phyloP scores from a whole-genome alignment of 179 eudicot genomes.

The Patellifolia procumbens region DNA sequence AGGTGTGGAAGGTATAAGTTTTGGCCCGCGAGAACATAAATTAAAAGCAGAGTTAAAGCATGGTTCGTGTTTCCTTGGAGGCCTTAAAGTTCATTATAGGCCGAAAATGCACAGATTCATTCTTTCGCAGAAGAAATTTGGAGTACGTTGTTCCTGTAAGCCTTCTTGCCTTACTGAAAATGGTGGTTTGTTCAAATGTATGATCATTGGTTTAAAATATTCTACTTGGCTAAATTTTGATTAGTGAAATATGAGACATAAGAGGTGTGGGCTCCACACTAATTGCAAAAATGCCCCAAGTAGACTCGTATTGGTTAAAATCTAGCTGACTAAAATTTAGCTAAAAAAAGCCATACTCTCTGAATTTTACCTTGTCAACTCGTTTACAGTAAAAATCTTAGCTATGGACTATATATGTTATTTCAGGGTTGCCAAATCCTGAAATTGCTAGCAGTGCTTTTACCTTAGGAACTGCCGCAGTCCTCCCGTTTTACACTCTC shows the following conservation, averaged over 20 bases:
- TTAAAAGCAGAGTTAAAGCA: slow-evolving; percentile 31
- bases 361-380: neutral
- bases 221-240: too few relatives aligned
- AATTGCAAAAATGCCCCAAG: too few relatives aligned
- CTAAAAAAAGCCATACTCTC: too few relatives aligned
- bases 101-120: slow-evolving; percentile 32
- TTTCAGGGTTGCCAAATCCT: slow-evolving; percentile 60
- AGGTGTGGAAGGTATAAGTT: slow-evolving; percentile 29
- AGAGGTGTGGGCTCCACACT: too few relatives aligned
- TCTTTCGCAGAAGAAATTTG: slow-evolving; percentile 33
- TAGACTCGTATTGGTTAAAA: too few relatives aligned
- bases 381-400: neutral
- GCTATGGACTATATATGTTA: neutral
- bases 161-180: slow-evolving; percentile 10
- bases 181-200: neutral
- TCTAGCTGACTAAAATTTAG: too few relatives aligned
- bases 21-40: slow-evolving; percentile 30
- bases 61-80: slow-evolving; percentile 50
- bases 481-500: slow-evolving; percentile 86
- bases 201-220: too few relatives aligned
- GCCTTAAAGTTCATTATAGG: slow-evolving; percentile 35
- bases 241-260: too few relatives aligned
- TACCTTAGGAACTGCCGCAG: slow-evolving; percentile 84
- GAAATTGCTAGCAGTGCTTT: slow-evolving; percentile 69
- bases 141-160: slow-evolving; percentile 64